phyloP scores from a whole-genome alignment of 306 rosid species.

The Vicia villosa region DNA sequence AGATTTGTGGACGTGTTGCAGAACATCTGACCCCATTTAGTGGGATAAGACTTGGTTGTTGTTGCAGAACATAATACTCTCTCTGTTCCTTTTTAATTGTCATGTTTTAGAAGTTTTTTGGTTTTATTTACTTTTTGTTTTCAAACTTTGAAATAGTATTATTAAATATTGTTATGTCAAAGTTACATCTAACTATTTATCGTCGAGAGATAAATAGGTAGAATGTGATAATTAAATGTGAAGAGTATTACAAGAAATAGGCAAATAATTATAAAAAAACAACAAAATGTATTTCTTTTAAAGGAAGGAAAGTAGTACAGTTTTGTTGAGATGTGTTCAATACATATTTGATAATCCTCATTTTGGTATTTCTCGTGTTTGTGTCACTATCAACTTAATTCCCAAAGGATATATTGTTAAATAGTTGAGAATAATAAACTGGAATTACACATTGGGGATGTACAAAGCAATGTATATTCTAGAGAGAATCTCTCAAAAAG shows the following conservation, averaged over 20 bases:
- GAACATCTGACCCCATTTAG: too few species aligned
- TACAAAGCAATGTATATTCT: not conserved
- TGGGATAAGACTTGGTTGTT: too few species aligned
- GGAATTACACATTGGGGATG: not conserved
- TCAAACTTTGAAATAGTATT: not conserved
- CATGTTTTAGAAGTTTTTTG: not conserved
- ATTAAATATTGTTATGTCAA: not conserved
- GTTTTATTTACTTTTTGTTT: not conserved
- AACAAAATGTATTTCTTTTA: too few species aligned
- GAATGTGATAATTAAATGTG: not conserved
- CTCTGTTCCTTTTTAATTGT: not conserved
- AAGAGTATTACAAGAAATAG: not conserved
- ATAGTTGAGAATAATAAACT: not conserved
- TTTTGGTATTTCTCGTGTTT: not conserved
- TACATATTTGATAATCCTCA: not conserved
- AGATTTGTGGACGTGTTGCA: constrained; percentile 22
- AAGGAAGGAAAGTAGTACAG: not conserved
- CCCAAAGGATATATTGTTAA: not conserved
- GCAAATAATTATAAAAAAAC: not conserved
- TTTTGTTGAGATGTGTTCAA: not conserved
- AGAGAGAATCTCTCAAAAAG: not conserved
- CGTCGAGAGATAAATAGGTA: not conserved
- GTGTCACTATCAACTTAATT: too few species aligned
- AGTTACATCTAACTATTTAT: not conserved
- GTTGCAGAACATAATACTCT: not conserved